Conservation (phyloP, 495 filamentous ascomycete genomes). For the Amorphotheca resinae region DNA sequence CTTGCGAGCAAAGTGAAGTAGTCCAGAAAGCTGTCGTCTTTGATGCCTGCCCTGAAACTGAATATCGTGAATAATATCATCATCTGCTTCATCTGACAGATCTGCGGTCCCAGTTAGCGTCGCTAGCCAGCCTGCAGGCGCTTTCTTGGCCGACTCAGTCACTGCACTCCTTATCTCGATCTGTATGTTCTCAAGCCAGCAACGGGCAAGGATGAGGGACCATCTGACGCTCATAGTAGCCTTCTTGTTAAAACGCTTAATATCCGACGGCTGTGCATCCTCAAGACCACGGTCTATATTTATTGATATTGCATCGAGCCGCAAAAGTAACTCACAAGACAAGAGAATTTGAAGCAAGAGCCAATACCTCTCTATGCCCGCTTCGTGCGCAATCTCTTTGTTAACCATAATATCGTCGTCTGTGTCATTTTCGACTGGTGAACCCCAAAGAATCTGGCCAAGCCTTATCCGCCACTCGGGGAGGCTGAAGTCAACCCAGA, state of each 20-base stretch:
- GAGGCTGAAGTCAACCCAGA: constrained; percentile 69
- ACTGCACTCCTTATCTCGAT: constrained; percentile 27
- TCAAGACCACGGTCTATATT: constrained; percentile 33
- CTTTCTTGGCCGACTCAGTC: constrained; percentile 18
- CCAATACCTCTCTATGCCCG: constrained; percentile 54
- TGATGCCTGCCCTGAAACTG: constrained; percentile 30
- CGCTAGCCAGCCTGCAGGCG: constrained; percentile 35
- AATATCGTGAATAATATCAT: constrained; percentile 7
- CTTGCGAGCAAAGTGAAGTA: constrained; percentile 44
- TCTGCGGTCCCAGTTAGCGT: constrained; percentile 6
- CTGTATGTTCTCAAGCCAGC: constrained; percentile 64
- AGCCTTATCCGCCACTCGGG: constrained; percentile 69
- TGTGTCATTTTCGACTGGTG: constrained; percentile 26
- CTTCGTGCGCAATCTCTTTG: constrained; percentile 32
- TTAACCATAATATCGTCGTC: constrained; percentile 28
- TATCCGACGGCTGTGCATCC: constrained; percentile 43
- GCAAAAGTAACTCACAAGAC: constrained; percentile 62
- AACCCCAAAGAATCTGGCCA: constrained; percentile 73
- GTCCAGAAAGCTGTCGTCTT: constrained; percentile 38
- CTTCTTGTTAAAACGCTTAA: constrained; percentile 42
- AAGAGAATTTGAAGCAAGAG: constrained; percentile 68
- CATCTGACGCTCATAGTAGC: constrained; percentile 60
- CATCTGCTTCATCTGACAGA: no score
- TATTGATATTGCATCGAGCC: constrained; percentile 59
- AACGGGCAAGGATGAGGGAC: constrained; percentile 63